Evolutionary conservation across 768 basidiomycete species (phyloP).

Genomic region (Lentinula aciculospora): DNA sequence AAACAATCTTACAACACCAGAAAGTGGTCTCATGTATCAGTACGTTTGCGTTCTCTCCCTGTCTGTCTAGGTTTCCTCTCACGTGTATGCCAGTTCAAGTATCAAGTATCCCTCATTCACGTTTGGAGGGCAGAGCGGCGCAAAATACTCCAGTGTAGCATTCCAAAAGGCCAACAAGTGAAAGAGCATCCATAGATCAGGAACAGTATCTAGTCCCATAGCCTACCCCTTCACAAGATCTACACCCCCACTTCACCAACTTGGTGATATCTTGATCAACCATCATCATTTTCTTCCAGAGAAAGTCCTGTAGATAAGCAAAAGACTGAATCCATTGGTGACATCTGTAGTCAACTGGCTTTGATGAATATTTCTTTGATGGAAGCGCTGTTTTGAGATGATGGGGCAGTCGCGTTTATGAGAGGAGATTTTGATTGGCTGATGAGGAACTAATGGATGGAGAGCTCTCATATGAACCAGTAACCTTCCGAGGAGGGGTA

Average conservation of each 20-base stretch:
- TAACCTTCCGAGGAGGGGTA: no score
- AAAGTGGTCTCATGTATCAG: conserved; percentile 58
- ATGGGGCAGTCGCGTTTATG: conserved; percentile 34
- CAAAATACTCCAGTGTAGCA: conserved; percentile 63
- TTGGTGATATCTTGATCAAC: conserved; percentile 27
- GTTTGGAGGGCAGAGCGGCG: conserved; percentile 77
- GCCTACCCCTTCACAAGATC: conserved; percentile 58
- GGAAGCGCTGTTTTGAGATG: conserved; percentile 47
- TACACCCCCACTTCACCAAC: conserved; percentile 62
- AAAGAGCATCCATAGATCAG: conserved; percentile 7
- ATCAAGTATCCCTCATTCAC: conserved; percentile 67
- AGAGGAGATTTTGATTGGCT: conserved; percentile 73
- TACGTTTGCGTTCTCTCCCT: conserved; percentile 22
- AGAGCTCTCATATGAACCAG: conserved; percentile 71
- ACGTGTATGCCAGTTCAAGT: conserved; percentile 45
- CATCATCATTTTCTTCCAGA: conserved; percentile 26
- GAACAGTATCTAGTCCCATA: conserved; percentile 56
- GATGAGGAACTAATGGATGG: conserved; percentile 64
- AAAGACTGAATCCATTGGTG: conserved; percentile 76
- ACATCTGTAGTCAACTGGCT: conserved; percentile 52
- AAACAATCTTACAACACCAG: conserved; percentile 40
- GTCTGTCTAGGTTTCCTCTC: not conserved
- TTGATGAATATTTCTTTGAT: conserved; percentile 81
- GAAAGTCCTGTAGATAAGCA: conserved; percentile 50
- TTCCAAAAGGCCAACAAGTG: conserved; percentile 37